These are phyloP conservation scores for Penicillium sp. DNA, from an alignment of 2,329 filamentous ascomycete species.

Conservation along the genomic window DNA sequence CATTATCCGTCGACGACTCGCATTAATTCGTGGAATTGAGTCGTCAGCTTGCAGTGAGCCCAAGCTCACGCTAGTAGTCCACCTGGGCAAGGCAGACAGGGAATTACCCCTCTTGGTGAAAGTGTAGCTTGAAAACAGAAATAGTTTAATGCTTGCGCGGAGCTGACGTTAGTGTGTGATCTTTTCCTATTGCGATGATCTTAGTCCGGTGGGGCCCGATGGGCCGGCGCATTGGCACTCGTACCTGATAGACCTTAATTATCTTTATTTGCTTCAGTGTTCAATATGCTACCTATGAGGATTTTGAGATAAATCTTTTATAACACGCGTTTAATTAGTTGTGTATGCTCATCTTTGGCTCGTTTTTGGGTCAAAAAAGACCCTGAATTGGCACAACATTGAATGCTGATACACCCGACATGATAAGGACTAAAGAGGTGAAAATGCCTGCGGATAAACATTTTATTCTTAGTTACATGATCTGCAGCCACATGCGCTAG, in stretches of 20 bases:
- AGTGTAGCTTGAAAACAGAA: background rate
- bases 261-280: background rate
- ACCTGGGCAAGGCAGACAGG: constrained; percentile 34
- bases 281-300: background rate
- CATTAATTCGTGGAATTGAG: too few relatives aligned
- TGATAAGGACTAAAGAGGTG: background rate
- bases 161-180: background rate
- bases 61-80: constrained; percentile 34
- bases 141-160: background rate
- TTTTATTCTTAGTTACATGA: background rate
- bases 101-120: constrained; percentile 14
- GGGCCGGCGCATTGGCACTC: background rate
- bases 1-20: too few relatives aligned
- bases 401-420: background rate
- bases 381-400: background rate
- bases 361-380: too few relatives aligned
- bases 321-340: too few relatives aligned
- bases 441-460: background rate
- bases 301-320: too few relatives aligned
- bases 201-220: background rate
- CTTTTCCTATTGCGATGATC: background rate
- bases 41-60: background rate
- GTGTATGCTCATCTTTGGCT: too few relatives aligned
- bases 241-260: background rate
- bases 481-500: background rate